A percentile compares a stretch with the other conserved stretches of the same genome.
Evolutionary conservation across 2,329 filamentous ascomycete genomes (phyloP).

Genomic region (Chrysoporthe deuterocubensis): DNA sequence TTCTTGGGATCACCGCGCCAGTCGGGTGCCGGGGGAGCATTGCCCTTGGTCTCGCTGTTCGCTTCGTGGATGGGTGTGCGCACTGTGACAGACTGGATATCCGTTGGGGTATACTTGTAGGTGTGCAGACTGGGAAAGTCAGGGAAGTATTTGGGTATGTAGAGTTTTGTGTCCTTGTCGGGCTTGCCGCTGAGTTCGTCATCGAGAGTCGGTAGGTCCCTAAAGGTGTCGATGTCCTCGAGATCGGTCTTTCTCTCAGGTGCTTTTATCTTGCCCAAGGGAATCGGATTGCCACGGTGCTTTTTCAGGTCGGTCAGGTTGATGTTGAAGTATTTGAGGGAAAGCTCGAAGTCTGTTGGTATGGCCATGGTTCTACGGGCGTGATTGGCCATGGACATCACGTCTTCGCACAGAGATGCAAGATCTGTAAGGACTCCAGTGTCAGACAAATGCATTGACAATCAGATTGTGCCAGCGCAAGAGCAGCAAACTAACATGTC

Average conservation of each 20-base stretch:
- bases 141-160: conserved; percentile 64
- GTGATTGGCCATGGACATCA: conserved; percentile 51
- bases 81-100: conserved; percentile 40
- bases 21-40: conserved; percentile 29
- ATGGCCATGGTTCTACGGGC: conserved; percentile 57
- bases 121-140: conserved; percentile 68
- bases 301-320: conserved; percentile 56
- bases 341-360: conserved; percentile 61
- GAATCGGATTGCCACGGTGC: conserved; percentile 59
- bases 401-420: conserved; percentile 50
- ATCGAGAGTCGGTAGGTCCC: conserved; percentile 51
- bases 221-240: conserved; percentile 28
- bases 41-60: conserved; percentile 30
- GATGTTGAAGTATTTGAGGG: conserved; percentile 56
- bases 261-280: conserved; percentile 43
- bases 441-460: conserved; percentile 5
- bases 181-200: conserved; percentile 61
- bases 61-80: conserved; percentile 32
- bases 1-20: conserved; percentile 56
- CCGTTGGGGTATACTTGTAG: conserved; percentile 62
- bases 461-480: not conserved
- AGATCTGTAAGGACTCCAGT: conserved; percentile 47
- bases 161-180: conserved; percentile 59
- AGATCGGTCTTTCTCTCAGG: conserved; percentile 41
- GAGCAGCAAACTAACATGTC: conserved; percentile 51